Conservation (phyloP, 2,329 filamentous ascomycete genomes). For the Neonectria magnoliae region DNA sequence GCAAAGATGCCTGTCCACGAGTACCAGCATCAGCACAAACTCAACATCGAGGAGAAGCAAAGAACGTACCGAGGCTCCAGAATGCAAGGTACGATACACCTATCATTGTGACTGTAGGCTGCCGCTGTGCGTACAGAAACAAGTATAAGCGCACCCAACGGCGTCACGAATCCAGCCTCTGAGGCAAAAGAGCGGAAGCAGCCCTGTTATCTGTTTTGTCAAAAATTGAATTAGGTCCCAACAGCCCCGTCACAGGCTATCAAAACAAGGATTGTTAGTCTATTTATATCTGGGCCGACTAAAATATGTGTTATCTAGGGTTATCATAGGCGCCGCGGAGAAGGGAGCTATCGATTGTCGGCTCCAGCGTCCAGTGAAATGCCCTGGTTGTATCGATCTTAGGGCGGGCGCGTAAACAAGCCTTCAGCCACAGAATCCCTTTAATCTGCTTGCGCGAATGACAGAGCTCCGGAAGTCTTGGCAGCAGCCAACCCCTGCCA, state of each 20-base stretch:
- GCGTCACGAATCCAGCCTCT: background rate
- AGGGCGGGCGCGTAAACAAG: too few species aligned
- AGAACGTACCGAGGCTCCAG: conserved; percentile 25
- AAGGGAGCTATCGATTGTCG: background rate
- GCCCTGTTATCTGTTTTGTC: background rate
- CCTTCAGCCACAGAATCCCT: conserved; percentile 14
- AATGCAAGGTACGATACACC: conserved; percentile 13
- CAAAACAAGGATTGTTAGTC: background rate
- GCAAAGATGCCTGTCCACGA: conserved; percentile 24
- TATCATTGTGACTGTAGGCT: conserved; percentile 12
- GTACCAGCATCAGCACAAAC: background rate
- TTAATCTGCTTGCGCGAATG: background rate
- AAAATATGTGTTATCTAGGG: background rate
- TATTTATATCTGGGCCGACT: background rate
- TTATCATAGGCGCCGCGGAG: background rate
- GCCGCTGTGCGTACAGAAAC: background rate
- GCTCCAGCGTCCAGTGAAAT: background rate
- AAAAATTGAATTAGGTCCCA: background rate
- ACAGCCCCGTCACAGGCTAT: background rate
- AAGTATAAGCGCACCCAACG: background rate
- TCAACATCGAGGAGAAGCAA: background rate
- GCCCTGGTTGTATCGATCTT: background rate
- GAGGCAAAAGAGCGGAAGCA: background rate
- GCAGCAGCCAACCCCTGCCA: conserved; percentile 19
- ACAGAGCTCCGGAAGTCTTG: background rate